Conservation (phyloP, 306 rosid genomes). For the Vachellia collinsii region DNA sequence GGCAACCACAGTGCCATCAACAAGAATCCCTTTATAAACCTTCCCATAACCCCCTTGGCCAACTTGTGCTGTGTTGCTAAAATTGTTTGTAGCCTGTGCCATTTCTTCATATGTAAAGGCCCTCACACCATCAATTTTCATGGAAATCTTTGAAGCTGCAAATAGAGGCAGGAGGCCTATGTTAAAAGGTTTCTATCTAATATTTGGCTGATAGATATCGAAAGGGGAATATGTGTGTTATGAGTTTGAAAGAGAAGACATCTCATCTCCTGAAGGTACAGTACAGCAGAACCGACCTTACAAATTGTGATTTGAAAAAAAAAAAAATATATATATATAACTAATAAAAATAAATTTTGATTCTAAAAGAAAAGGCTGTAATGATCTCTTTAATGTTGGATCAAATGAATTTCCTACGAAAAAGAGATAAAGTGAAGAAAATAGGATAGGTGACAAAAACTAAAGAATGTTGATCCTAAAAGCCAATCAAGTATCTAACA, state of each 20-base stretch:
- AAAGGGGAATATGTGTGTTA: background rate
- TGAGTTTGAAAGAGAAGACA: background rate
- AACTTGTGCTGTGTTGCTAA: slow-evolving; percentile 55
- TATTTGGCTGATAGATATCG: background rate
- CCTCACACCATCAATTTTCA: slow-evolving; percentile 66
- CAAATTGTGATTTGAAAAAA: background rate
- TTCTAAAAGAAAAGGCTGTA: too few relatives aligned
- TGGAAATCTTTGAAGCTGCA: slow-evolving; percentile 59
- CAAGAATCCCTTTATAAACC: slow-evolving; percentile 71
- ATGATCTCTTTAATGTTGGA: too few relatives aligned
- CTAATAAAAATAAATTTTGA: background rate
- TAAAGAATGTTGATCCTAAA: background rate
- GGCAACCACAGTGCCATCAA: slow-evolving; percentile 69
- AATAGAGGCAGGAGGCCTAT: slow-evolving; percentile 27
- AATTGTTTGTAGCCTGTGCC: slow-evolving; percentile 64
- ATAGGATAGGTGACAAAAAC: background rate
- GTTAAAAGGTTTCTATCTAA: slow-evolving; percentile 14
- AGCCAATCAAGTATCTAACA: background rate
- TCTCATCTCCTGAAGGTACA: background rate
- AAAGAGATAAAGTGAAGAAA: background rate
- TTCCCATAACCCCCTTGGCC: slow-evolving; percentile 89
- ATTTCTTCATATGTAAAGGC: slow-evolving; percentile 59
- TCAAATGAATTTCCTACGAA: background rate
- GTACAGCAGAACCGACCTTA: background rate
- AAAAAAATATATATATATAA: background rate